Percentiles rank a stretch among this genome's conserved stretches.
phyloP scores from a whole-genome alignment of 371 early-diverging fungal species.

The Rhizopus stolonifer region DNA sequence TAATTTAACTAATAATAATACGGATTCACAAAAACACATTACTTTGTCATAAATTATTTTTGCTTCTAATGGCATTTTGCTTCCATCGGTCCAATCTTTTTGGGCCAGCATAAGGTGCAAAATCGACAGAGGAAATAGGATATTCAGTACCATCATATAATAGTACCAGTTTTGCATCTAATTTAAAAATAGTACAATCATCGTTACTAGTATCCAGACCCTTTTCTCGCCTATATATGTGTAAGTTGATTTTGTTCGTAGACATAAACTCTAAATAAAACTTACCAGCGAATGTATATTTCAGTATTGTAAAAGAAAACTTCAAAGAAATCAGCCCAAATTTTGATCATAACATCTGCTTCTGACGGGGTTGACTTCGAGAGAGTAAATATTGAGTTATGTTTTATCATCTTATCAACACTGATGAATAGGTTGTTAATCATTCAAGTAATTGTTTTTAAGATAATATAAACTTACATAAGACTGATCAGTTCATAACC shows the following conservation, averaged over 20 bases:
- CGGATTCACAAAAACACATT: conserved; percentile 1
- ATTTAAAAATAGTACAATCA: conserved; percentile 10
- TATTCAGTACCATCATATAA: conserved; percentile 12
- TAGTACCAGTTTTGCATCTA: conserved; percentile 16
- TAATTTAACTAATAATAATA: neutral
- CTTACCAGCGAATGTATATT: conserved; percentile 4
- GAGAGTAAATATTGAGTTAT: conserved; percentile 1
- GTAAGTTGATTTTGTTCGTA: conserved; percentile 7
- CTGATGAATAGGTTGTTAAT: conserved; percentile 6
- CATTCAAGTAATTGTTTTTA: conserved; percentile 10
- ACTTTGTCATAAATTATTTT: conserved; percentile 4
- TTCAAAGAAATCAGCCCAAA: conserved; percentile 5
- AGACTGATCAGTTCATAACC: conserved; percentile 11
- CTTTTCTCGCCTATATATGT: conserved; percentile 10
- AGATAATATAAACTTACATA: conserved; percentile 12
- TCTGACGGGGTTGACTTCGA: conserved; percentile 3
- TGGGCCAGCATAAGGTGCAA: conserved; percentile 13
- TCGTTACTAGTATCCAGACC: neutral
- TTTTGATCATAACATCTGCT: too few species aligned
- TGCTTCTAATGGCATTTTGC: conserved; percentile 14
- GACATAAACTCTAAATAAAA: conserved; percentile 8
- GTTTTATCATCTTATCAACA: conserved; percentile 3
- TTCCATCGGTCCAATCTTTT: conserved; percentile 10
- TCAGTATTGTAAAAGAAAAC: neutral
- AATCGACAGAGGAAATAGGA: conserved; percentile 5